Conservation (phyloP, 1,284 basidiomycete species). For the Rhodotorula glutinis region DNA sequence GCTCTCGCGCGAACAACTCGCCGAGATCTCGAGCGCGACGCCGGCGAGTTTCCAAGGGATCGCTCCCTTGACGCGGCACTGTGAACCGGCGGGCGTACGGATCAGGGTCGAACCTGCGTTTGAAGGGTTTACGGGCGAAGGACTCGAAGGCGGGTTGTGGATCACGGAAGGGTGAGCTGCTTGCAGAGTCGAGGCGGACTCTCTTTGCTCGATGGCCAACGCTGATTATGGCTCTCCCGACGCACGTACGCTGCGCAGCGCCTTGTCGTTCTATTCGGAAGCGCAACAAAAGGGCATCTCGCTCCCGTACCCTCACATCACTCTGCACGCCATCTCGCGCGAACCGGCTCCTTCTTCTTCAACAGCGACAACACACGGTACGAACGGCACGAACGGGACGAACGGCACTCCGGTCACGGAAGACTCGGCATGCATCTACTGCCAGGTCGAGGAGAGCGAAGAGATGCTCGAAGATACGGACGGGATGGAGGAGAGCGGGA, state of each 20-base stretch:
- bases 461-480: constrained; percentile 54
- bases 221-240: too few species aligned
- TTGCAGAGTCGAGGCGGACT: too few species aligned
- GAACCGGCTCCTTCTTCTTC: constrained; percentile 45
- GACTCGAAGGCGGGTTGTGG: constrained; percentile 62
- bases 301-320: constrained; percentile 77
- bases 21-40: constrained; percentile 72
- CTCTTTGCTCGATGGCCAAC: too few species aligned
- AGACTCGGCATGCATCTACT: constrained; percentile 68
- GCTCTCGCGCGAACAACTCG: constrained; percentile 69
- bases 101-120: constrained; percentile 66
- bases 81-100: constrained; percentile 62
- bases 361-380: too few species aligned
- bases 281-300: constrained; percentile 61
- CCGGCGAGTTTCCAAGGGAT: constrained; percentile 76
- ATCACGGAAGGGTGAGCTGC: constrained; percentile 70
- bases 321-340: constrained; percentile 80
- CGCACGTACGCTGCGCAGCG: constrained; percentile 53
- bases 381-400: background rate
- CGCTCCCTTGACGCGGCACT: constrained; percentile 70
- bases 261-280: constrained; percentile 69
- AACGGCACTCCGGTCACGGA: background rate
- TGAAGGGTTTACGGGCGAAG: constrained; percentile 56
- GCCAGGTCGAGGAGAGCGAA: constrained; percentile 61
- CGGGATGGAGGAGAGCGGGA: constrained; percentile 39